Evolutionary conservation across 495 filamentous ascomycete genomes (phyloP).

Genomic region (Lindgomyces ingoldianus): DNA sequence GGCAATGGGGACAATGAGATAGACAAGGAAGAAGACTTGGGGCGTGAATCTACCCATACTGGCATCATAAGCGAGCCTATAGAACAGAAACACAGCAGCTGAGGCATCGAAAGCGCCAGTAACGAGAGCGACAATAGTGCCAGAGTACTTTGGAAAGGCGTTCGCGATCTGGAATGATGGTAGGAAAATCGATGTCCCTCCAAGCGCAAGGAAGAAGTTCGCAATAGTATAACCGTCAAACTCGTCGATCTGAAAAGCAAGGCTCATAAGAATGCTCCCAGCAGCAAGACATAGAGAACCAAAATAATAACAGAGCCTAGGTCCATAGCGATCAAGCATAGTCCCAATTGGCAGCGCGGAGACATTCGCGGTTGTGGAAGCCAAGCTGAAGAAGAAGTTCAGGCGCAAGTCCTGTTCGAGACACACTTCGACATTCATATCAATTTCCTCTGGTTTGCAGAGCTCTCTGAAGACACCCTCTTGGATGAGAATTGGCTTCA

Average conservation of each 20-base stretch:
- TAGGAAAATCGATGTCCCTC: conserved; percentile 86
- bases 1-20: conserved; percentile 71
- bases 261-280: conserved; percentile 70
- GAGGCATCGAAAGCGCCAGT: conserved; percentile 90
- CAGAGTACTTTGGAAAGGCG: conserved; percentile 77
- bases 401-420: conserved; percentile 38
- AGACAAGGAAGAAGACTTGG: conserved; percentile 70
- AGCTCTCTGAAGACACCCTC: conserved; percentile 34
- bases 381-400: conserved; percentile 44
- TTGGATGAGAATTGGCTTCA: conserved; percentile 37
- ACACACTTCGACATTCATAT: conserved; percentile 26
- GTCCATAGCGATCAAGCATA: conserved; percentile 80
- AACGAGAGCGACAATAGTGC: conserved; percentile 78
- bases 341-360: conserved; percentile 79
- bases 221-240: conserved; percentile 75
- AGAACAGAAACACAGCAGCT: conserved; percentile 80
- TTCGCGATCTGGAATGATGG: conserved; percentile 88
- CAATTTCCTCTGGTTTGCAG: conserved; percentile 25
- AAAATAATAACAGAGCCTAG: conserved; percentile 69
- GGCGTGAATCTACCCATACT: conserved; percentile 62
- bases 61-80: conserved; percentile 70
- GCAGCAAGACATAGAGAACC: conserved; percentile 66
- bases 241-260: conserved; percentile 59
- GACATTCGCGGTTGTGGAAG: conserved; percentile 55
- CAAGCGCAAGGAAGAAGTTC: conserved; percentile 80